Percentiles rank a stretch among this genome's conserved stretches.
Evolutionary conservation across 306 rosid species (phyloP).

Genomic region (Prunus armeniaca): DNA sequence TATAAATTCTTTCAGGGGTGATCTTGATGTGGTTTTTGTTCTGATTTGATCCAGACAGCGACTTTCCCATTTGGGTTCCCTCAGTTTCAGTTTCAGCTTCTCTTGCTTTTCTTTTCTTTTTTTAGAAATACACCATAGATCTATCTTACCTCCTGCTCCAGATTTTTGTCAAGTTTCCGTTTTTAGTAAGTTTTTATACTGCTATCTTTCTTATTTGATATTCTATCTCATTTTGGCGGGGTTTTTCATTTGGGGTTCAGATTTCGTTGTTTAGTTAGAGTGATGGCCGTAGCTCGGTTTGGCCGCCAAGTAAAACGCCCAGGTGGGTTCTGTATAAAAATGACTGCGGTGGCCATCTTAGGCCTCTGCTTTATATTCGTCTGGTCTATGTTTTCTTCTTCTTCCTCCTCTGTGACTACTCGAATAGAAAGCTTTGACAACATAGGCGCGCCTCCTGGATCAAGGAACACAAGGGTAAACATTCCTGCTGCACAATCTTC

Average conservation of each 20-base stretch:
- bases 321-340: conserved; percentile 65
- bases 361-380: conserved; percentile 81
- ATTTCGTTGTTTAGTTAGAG: conserved; percentile 13
- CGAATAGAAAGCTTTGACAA: conserved; percentile 90
- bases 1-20: neutral
- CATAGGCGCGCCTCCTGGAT: conserved; percentile 64
- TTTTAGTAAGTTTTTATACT: neutral
- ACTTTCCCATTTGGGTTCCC: conserved; percentile 3
- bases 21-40: neutral
- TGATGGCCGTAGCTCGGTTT: conserved; percentile 76
- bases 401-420: conserved; percentile 54
- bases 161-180: neutral
- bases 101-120: neutral
- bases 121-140: neutral
- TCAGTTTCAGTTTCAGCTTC: neutral
- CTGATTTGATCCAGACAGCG: neutral
- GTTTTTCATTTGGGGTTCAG: conserved; percentile 1
- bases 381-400: conserved; percentile 75
- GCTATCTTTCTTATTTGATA: neutral
- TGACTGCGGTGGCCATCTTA: conserved; percentile 65
- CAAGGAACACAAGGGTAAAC: conserved; percentile 24
- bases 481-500: conserved; percentile 24
- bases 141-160: neutral
- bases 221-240: neutral
- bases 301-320: conserved; percentile 83